phyloP scores from a whole-genome alignment of 768 basidiomycete genomes.

The Cystobasidium tubakii region DNA sequence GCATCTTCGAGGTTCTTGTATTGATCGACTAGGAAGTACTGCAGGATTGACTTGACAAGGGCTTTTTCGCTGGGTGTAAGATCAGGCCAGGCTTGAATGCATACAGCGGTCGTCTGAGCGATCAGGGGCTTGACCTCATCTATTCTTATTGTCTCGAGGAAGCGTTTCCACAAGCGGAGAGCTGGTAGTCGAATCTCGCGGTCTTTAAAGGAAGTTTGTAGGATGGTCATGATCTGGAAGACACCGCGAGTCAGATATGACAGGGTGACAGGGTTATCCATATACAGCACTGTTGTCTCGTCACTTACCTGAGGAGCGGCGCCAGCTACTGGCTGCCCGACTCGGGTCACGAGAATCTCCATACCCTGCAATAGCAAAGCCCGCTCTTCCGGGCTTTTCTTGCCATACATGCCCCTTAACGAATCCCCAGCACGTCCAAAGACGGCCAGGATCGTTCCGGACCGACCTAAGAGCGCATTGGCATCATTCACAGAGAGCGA shows the following conservation, averaged over 20 bases:
- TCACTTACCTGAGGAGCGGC: conserved; percentile 30
- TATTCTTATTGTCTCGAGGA: conserved; percentile 63
- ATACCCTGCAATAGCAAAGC: conserved; percentile 5
- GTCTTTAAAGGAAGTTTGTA: conserved; percentile 78
- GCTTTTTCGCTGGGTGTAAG: conserved; percentile 57
- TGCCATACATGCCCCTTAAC: conserved; percentile 29
- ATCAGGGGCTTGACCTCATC: conserved; percentile 74
- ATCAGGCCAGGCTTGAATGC: conserved; percentile 68
- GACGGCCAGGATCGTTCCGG: conserved; percentile 7
- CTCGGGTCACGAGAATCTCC: background rate
- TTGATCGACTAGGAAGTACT: conserved; percentile 64
- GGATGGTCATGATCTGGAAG: conserved; percentile 97
- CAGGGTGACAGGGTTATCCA: no score
- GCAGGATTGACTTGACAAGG: conserved; percentile 59
- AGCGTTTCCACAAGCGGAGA: conserved; percentile 70
- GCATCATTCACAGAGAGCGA: background rate
- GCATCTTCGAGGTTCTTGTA: conserved; percentile 57
- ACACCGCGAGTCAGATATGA: background rate
- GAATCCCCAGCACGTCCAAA: conserved; percentile 23
- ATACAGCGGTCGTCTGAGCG: conserved; percentile 76
- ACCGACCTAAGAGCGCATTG: background rate
- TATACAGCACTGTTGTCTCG: background rate
- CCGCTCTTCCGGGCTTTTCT: conserved; percentile 17
- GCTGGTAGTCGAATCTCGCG: conserved; percentile 71
- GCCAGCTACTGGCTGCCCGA: background rate